Percentiles rank a stretch among this genome's conserved stretches.
These are phyloP conservation scores for Candida mattraensis DNA, from an alignment of 805 yeast genomes.

Conservation along the genomic window DNA sequence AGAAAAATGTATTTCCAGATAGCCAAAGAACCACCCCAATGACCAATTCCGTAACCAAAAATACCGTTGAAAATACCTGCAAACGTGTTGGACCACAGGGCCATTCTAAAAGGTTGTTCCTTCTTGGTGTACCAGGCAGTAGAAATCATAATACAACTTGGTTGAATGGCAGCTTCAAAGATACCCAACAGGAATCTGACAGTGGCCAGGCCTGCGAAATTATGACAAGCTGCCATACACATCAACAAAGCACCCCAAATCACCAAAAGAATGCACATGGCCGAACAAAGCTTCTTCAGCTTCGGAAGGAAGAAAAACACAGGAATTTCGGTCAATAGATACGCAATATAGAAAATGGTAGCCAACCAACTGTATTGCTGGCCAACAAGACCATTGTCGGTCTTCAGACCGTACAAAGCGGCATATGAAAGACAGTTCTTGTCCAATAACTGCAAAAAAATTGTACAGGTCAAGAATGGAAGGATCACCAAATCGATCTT, in stretches of 20 bases:
- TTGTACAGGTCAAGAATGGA: constrained; percentile 32
- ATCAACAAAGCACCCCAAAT: constrained; percentile 51
- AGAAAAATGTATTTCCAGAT: constrained; percentile 36
- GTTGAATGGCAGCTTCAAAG: constrained; percentile 36
- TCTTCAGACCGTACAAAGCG: constrained; percentile 44
- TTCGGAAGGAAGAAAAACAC: constrained; percentile 37
- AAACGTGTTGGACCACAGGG: constrained; percentile 35
- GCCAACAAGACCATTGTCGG: constrained; percentile 41
- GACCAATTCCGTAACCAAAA: constrained; percentile 35
- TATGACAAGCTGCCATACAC: constrained; percentile 45
- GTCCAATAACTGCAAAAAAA: constrained; percentile 36
- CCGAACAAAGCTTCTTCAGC: constrained; percentile 31
- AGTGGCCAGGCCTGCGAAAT: constrained; percentile 46
- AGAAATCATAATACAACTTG: constrained; percentile 37
- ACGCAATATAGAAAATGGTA: constrained; percentile 65
- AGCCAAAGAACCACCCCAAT: constrained; percentile 24
- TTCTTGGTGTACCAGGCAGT: constrained; percentile 36
- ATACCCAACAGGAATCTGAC: constrained; percentile 52
- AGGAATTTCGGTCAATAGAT: constrained; percentile 57
- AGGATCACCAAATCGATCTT: constrained; percentile 26
- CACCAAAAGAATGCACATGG: constrained; percentile 36
- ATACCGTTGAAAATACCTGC: constrained; percentile 33
- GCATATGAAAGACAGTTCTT: constrained; percentile 45
- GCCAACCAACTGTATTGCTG: constrained; percentile 54
- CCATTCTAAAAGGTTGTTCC: constrained; percentile 34